Evolutionary conservation across 495 filamentous ascomycete species (phyloP).

Genomic region (Lasiosphaeria hispida): DNA sequence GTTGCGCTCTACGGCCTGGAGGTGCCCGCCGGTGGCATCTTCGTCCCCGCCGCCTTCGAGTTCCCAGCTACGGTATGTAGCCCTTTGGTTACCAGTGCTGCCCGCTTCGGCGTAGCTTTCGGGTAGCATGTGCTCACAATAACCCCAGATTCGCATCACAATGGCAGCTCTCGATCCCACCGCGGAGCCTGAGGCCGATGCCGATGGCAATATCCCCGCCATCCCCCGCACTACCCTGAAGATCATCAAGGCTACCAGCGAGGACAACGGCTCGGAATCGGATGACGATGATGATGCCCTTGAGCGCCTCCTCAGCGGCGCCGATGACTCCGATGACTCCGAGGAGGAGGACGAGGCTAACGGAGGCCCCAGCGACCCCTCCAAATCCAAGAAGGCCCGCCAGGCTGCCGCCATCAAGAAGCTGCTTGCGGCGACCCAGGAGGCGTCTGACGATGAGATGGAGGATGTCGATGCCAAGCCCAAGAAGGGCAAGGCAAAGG

Average conservation of each 20-base stretch:
- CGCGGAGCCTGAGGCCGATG: slow-evolving; percentile 64
- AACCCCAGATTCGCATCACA: slow-evolving; percentile 81
- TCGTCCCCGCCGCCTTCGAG: slow-evolving; percentile 70
- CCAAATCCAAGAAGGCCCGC: slow-evolving; percentile 80
- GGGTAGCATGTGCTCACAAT: not conserved
- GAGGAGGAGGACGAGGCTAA: slow-evolving; percentile 66
- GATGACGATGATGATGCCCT: slow-evolving; percentile 64
- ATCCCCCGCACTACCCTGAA: slow-evolving; percentile 81
- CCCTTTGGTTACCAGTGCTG: not conserved
- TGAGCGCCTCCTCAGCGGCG: slow-evolving; percentile 49
- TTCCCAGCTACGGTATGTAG: slow-evolving; percentile 77
- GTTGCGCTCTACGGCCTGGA: slow-evolving; percentile 87
- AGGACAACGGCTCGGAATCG: slow-evolving; percentile 50
- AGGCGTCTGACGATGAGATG: slow-evolving; percentile 57
- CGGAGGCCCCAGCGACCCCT: slow-evolving; percentile 83
- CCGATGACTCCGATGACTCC: slow-evolving; percentile 62
- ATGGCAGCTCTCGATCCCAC: slow-evolving; percentile 98
- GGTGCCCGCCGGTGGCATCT: slow-evolving; percentile 73
- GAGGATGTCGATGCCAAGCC: slow-evolving; percentile 63
- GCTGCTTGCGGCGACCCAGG: slow-evolving; percentile 63
- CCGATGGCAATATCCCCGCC: slow-evolving; percentile 57
- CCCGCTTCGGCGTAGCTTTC: not conserved
- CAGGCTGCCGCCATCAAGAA: slow-evolving; percentile 69
- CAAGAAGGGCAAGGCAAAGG: slow-evolving; percentile 75
- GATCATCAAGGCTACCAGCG: slow-evolving; percentile 66